Evolutionary conservation across 345 rosid genomes (phyloP).

Genomic region (Moricandia arvensis): DNA sequence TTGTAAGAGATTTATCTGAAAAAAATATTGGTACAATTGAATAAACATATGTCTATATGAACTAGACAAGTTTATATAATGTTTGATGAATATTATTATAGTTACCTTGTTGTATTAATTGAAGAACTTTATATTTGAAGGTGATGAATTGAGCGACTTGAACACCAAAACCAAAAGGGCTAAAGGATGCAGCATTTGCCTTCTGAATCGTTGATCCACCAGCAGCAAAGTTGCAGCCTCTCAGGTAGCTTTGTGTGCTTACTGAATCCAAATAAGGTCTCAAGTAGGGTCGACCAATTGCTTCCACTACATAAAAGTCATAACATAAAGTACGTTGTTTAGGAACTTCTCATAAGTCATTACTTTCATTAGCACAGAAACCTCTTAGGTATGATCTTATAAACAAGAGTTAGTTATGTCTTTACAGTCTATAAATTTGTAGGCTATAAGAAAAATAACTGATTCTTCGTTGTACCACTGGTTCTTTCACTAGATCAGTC

Average conservation of each 20-base stretch:
- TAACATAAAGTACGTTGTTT: background rate
- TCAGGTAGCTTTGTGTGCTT: conserved; percentile 30
- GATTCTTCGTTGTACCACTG: background rate
- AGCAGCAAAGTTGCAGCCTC: conserved; percentile 39
- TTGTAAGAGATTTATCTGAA: conserved; percentile 38
- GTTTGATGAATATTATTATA: background rate
- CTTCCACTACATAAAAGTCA: conserved; percentile 24
- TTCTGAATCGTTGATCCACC: conserved; percentile 38
- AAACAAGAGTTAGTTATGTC: background rate
- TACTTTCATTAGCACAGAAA: background rate
- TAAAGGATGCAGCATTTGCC: conserved; percentile 37
- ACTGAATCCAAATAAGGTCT: conserved; percentile 47
- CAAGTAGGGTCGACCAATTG: conserved; percentile 24
- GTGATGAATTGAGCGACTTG: conserved; percentile 50
- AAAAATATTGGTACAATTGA: background rate
- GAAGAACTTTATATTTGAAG: conserved; percentile 42
- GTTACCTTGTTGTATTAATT: conserved; percentile 45
- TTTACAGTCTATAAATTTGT: background rate
- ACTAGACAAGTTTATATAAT: background rate
- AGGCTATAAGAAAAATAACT: background rate
- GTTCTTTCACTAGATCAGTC: background rate
- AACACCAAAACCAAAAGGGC: conserved; percentile 35
- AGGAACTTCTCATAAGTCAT: background rate
- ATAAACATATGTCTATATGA: background rate
- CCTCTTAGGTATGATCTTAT: background rate